Base-by-base conservation (phyloP, 1,284 basidiomycete genomes). In the Malassezia pachydermatis region DNA sequence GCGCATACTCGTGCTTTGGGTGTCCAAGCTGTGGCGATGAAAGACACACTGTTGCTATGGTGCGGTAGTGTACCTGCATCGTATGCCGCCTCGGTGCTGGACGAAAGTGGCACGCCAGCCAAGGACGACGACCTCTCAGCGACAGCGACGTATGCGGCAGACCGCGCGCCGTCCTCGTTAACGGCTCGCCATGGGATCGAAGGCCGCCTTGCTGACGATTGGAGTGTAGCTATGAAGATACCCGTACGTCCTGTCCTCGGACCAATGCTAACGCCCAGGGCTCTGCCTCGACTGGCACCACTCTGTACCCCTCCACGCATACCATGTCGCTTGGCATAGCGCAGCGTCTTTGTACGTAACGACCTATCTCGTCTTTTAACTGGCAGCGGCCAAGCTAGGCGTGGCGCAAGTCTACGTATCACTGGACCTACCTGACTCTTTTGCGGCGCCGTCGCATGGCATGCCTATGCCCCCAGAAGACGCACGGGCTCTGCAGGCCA, bases 321-420 rank as follows among this genome's bases (percentile, higher is more conserved):
- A 32, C 36, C 19, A 27, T 29, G 11, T 16, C 41, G 23, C 17
- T 27, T 7, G 28, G 45, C 10, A 48, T 54, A 41, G 33, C 46
- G 13, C 34, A 14, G 27, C 37, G 17, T 20, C 46, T 23, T 43
- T 54, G 48, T 47, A 43, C 37, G 50, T 39, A 8, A 17, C 4
- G 28, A 2, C 19, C 5, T 17, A 9, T 0, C 4, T 13, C 40
- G n/a, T n/a, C n/a, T n/a, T n/a, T n/a, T 53, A 48, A 46, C 46
- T 50, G 1, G 29, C 53, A 50, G 55, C 57, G 1, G 2, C 30
- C 13, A 48, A 45, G 32, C 42, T 59, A 1, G 17, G 25, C 1
- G n/a, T 62, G 20, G 48, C 59, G 0, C 62, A 64, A 28, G 50
- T 64, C 10, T 47, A 57, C 6, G 57, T 64, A 23, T 55, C 54